Evolutionary conservation across 495 filamentous ascomycete species (phyloP), one percentile per base, ranked within the genome.

Genomic region (Xylaria sp.): DNA sequence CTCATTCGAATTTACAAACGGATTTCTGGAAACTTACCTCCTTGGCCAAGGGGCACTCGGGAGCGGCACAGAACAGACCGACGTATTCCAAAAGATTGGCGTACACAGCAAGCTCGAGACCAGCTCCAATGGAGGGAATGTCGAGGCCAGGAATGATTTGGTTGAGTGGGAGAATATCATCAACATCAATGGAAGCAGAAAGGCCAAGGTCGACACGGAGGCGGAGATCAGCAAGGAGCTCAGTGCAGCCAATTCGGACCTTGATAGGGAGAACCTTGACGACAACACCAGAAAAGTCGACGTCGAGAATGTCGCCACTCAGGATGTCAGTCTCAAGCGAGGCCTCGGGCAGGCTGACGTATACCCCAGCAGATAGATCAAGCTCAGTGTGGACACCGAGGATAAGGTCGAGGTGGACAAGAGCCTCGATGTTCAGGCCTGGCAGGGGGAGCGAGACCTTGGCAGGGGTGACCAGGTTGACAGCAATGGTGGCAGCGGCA

Each of bases 51-150:
- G 77, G 77, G 68, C 77, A 79, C 19, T 66, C 21, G 2, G 75
- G 73, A n/a, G 75, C 73, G 17, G 70, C 73, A 58, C 77, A 79
- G 69, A 84, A 76, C 44, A 80, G 79, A 71, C 80, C 82, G 41
- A 78, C 75, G 59, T 82, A 84, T 68, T 83, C 80, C 50, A 82
- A 74, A 7, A 84, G 73, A 67, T 84, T 80, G 65, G 78, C 80
- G 67, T 77, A 81, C 61, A 83, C 79, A 37, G 80, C 80, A 29
- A 83, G 74, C 68, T 81, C 79, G 9, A 82, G 76, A 71, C 80
- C 78, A 41, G 81, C 80, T 48, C 81, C 80, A 50, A 82, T 78
- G n/a, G 72, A 58, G 35, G 77, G 77, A 8, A 79, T 64, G 46
- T 76, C 44, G 8, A 78, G 72, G 50, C 76, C 76, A 40, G 75